phyloP scores from a whole-genome alignment of 1,284 basidiomycete genomes.

The Melampsora americana region DNA sequence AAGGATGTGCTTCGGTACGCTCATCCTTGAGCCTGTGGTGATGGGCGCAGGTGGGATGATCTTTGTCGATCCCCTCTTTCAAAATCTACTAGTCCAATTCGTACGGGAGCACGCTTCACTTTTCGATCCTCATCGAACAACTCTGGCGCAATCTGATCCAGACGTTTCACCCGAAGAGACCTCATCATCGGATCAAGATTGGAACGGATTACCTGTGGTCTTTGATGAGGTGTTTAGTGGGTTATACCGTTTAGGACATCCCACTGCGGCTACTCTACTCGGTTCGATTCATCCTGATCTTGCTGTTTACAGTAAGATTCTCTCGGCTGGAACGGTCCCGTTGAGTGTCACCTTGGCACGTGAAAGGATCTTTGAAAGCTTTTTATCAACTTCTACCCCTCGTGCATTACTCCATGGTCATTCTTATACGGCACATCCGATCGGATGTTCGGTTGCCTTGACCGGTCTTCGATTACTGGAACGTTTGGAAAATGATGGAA shows the following conservation, averaged over 20 bases:
- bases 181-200: slow-evolving; percentile 52
- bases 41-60: slow-evolving; percentile 97
- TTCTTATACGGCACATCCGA: slow-evolving; percentile 85
- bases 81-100: slow-evolving; percentile 76
- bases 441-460: slow-evolving; percentile 87
- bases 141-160: slow-evolving; percentile 3
- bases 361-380: slow-evolving; percentile 73
- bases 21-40: slow-evolving; percentile 86
- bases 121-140: slow-evolving; percentile 52
- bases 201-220: slow-evolving; percentile 80
- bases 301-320: slow-evolving; percentile 84
- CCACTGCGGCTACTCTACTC: slow-evolving; percentile 66
- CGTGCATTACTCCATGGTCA: slow-evolving; percentile 90
- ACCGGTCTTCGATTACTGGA: slow-evolving; percentile 68
- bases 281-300: slow-evolving; percentile 69
- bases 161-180: neutral
- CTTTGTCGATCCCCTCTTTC: slow-evolving; percentile 95
- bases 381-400: slow-evolving; percentile 71
- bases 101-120: slow-evolving; percentile 63
- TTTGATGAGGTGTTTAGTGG: slow-evolving; percentile 97
- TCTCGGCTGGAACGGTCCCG: slow-evolving; percentile 89
- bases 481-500: slow-evolving; percentile 57
- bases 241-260: slow-evolving; percentile 76
- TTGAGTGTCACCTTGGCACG: slow-evolving; percentile 79
- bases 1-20: slow-evolving; percentile 61